Conservation (phyloP, 129 eudicot genomes). For the Helichrysum umbraculigerum region DNA sequence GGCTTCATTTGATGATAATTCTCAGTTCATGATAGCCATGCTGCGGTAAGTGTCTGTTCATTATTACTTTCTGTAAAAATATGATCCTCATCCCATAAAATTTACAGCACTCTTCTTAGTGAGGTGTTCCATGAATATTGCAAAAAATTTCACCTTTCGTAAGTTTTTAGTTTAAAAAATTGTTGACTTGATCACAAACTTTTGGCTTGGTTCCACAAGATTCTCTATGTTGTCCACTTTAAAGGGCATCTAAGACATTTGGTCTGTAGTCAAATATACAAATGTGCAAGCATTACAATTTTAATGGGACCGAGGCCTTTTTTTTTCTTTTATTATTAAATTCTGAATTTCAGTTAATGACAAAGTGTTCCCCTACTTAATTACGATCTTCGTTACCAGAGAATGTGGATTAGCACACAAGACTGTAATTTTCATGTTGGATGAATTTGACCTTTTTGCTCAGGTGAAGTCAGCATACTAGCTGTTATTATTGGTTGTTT, state of each 20-base stretch:
- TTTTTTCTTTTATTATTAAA: neutral
- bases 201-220: neutral
- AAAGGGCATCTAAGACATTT: neutral
- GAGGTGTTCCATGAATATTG: neutral
- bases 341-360: neutral
- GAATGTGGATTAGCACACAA: conserved; percentile 99
- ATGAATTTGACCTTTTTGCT: conserved; percentile 92
- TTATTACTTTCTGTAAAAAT: neutral
- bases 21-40: conserved; percentile 82
- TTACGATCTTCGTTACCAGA: conserved; percentile 40
- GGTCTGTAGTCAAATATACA: neutral
- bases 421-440: conserved; percentile 78
- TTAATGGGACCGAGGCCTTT: conserved; percentile 11
- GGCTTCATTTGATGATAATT: conserved; percentile 97
- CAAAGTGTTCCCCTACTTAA: conserved; percentile 6
- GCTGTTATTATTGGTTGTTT: neutral
- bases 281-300: neutral
- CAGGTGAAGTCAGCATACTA: conserved; percentile 49
- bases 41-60: conserved; percentile 49
- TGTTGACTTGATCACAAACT: neutral
- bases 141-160: neutral
- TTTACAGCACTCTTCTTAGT: neutral
- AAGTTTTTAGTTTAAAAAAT: neutral
- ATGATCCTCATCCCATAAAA: neutral
- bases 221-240: conserved; percentile 3